Percentiles rank a stretch among this genome's conserved stretches.
These are phyloP conservation scores for Pseudoperonospora humuli DNA, from an alignment of 352 stramenopile species.

Conservation along the genomic window DNA sequence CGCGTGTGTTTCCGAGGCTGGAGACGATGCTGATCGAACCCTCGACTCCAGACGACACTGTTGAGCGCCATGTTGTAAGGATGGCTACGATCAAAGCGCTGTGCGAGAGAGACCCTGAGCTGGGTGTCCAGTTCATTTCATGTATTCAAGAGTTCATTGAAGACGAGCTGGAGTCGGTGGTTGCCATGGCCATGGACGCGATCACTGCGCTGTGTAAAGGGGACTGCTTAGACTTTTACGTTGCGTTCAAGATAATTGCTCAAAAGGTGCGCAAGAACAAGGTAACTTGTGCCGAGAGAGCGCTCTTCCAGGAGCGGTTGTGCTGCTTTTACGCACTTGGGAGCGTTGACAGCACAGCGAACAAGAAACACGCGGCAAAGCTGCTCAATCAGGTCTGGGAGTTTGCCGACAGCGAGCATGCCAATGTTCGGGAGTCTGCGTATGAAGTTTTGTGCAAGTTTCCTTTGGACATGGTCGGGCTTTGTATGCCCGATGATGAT, in stretches of 20 bases:
- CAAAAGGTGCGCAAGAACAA: constrained; percentile 65
- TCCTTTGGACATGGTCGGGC: constrained; percentile 35
- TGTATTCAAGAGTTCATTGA: constrained; percentile 52
- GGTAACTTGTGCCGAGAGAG: constrained; percentile 32
- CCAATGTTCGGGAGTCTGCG: constrained; percentile 34
- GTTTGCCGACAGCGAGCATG: constrained; percentile 22
- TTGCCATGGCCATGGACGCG: constrained; percentile 55
- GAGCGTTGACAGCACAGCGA: constrained; percentile 26
- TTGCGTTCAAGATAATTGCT: constrained; percentile 64
- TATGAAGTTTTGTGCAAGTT: constrained; percentile 39
- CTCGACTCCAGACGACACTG: constrained; percentile 12
- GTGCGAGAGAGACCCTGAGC: constrained; percentile 54
- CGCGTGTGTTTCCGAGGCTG: constrained; percentile 55
- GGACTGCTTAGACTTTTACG: constrained; percentile 71
- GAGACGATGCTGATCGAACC: constrained; percentile 43
- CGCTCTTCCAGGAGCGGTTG: constrained; percentile 49
- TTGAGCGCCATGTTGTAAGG: constrained; percentile 37
- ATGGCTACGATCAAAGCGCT: constrained; percentile 57
- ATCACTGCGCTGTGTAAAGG: constrained; percentile 44
- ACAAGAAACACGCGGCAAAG: constrained; percentile 36
- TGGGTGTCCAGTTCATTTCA: constrained; percentile 61
- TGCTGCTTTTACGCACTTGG: constrained; percentile 49
- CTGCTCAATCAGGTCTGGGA: constrained; percentile 48
- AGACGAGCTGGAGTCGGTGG: constrained; percentile 39
- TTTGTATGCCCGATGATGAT: constrained; percentile 17